Percentiles rank a stretch among this genome's conserved stretches.
Evolutionary conservation across 805 yeast genomes (phyloP).

Genomic region (Candida vaughaniae): DNA sequence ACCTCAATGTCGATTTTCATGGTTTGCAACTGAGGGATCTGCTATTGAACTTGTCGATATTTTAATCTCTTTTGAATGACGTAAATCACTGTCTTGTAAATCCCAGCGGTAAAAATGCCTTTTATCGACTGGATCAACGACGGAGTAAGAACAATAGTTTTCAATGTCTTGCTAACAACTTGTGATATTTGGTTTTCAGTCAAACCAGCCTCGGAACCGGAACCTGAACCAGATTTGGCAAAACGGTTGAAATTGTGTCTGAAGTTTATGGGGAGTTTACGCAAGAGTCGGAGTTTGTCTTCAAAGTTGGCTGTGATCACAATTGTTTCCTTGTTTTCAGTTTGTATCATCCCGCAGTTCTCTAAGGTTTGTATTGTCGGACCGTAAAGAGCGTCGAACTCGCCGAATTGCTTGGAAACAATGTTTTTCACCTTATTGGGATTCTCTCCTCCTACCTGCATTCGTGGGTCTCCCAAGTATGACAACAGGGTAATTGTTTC

Average conservation of each 20-base stretch:
- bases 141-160: conserved; percentile 58
- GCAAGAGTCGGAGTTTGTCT: conserved; percentile 26
- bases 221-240: not conserved
- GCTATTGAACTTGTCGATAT: too few relatives aligned
- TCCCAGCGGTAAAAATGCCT: conserved; percentile 87
- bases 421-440: conserved; percentile 86
- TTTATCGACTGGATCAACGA: conserved; percentile 75
- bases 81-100: conserved; percentile 65
- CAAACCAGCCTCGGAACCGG: conserved; percentile 40
- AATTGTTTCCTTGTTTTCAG: not conserved
- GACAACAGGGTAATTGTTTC: conserved; percentile 76
- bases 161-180: conserved; percentile 14
- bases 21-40: too few relatives aligned
- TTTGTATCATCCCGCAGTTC: not conserved
- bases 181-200: conserved; percentile 16
- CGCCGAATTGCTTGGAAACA: conserved; percentile 68
- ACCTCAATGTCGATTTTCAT: too few relatives aligned
- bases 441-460: conserved; percentile 85
- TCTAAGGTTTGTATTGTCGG: conserved; percentile 43
- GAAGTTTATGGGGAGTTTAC: conserved; percentile 51
- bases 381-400: conserved; percentile 70
- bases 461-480: conserved; percentile 87
- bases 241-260: not conserved
- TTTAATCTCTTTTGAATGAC: conserved; percentile 65
- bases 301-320: not conserved